Percentiles rank a stretch among this genome's conserved stretches.
phyloP scores from a whole-genome alignment of 176 grass and related monocot species.

The Cocos nucifera region DNA sequence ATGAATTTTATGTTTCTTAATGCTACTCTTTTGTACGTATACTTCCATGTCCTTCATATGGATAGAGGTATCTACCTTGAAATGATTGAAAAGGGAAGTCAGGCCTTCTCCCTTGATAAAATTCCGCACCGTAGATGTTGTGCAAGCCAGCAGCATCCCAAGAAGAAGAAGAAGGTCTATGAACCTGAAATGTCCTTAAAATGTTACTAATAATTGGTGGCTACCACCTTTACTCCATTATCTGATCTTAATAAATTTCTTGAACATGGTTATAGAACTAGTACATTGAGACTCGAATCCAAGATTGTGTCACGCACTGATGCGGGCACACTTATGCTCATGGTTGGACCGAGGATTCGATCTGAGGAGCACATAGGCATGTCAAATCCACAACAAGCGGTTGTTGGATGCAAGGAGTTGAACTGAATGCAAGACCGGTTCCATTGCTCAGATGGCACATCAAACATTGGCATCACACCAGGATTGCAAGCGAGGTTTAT shows the following conservation, averaged over 20 bases:
- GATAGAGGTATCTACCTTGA: constrained; percentile 33
- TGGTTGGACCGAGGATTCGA: constrained; percentile 5
- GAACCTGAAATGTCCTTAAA: constrained; percentile 37
- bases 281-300: constrained; percentile 49
- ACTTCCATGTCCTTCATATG: too few species aligned
- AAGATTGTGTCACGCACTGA: constrained; percentile 13
- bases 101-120: constrained; percentile 30
- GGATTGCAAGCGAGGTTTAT: constrained; percentile 34
- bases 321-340: constrained; percentile 3
- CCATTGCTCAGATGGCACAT: constrained; percentile 29
- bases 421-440: constrained; percentile 52
- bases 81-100: constrained; percentile 47
- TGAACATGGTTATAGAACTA: too few species aligned
- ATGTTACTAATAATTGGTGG: too few species aligned
- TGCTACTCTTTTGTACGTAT: too few species aligned
- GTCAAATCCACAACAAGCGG: constrained; percentile 32
- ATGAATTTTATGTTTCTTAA: too few species aligned
- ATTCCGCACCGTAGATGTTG: constrained; percentile 21
- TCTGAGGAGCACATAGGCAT: constrained; percentile 42
- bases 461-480: constrained; percentile 13
- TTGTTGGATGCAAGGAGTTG: constrained; percentile 32
- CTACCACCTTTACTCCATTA: too few species aligned
- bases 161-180: constrained; percentile 26
- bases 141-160: constrained; percentile 55
- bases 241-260: too few species aligned